These are phyloP conservation scores for Linnemannia elongata DNA, from an alignment of 192 early-diverging fungal species.

Conservation along the genomic window DNA sequence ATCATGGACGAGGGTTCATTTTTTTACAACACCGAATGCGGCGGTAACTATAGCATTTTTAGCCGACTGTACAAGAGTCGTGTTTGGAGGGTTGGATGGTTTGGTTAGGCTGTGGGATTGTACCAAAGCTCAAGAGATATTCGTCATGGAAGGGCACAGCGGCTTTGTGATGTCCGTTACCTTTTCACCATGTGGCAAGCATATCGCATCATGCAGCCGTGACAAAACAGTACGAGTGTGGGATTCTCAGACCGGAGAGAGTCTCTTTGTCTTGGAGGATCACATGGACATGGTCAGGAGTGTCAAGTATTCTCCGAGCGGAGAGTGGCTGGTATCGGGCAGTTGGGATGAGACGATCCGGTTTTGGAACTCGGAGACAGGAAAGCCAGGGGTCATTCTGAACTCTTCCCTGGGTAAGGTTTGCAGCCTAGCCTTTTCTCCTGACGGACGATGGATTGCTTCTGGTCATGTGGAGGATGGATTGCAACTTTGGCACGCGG, in stretches of 20 bases:
- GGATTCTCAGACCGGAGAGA: neutral
- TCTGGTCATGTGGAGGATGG: constrained; percentile 76
- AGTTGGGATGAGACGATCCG: neutral
- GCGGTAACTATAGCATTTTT: neutral
- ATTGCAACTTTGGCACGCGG: constrained; percentile 70
- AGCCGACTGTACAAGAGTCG: neutral
- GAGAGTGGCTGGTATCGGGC: neutral
- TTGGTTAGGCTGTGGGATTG: neutral
- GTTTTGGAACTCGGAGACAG: constrained; percentile 6
- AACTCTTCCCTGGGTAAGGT: constrained; percentile 32
- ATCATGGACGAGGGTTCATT: neutral
- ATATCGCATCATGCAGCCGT: too few species aligned
- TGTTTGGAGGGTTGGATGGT: neutral
- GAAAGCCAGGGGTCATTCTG: neutral
- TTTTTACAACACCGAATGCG: neutral
- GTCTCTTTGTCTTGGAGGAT: neutral
- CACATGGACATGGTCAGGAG: neutral
- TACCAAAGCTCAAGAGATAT: neutral
- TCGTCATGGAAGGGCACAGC: neutral
- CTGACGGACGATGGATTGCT: constrained; percentile 68
- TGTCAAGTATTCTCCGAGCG: neutral
- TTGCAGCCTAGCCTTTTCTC: constrained; percentile 74
- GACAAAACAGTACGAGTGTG: constrained; percentile 1
- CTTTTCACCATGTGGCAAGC: neutral
- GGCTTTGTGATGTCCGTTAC: too few species aligned